phyloP scores from a whole-genome alignment of 257 asterid genomes.

The Salvia rosmarinus region DNA sequence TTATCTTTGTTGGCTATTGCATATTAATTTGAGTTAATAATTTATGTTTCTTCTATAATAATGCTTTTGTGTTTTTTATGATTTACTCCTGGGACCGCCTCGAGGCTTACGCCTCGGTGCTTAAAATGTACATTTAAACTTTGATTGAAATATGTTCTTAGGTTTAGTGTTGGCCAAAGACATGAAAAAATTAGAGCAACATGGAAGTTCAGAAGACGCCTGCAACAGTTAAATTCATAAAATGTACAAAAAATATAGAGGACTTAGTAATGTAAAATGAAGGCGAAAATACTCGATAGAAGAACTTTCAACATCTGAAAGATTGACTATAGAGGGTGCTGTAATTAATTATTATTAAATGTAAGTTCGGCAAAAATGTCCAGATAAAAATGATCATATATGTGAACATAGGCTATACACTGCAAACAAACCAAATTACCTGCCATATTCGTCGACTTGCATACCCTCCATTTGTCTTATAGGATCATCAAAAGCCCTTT shows the following conservation, averaged over 20 bases:
- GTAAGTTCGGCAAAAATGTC: neutral
- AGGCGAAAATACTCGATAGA: neutral
- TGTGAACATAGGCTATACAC: neutral
- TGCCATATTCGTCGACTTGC: constrained; percentile 92
- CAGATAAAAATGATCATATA: neutral
- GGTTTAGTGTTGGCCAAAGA: neutral
- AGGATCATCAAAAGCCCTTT: constrained; percentile 90
- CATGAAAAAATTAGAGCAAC: neutral
- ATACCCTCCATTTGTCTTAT: constrained; percentile 92
- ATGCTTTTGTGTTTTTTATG: too few species aligned
- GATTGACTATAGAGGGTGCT: neutral
- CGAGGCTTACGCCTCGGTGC: too few species aligned
- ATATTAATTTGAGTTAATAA: too few species aligned
- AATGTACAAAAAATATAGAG: neutral
- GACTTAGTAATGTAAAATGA: neutral
- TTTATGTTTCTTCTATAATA: too few species aligned
- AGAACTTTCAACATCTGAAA: neutral
- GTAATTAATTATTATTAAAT: neutral
- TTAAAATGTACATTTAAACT: too few species aligned
- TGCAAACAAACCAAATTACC: constrained; percentile 49
- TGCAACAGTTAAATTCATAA: neutral
- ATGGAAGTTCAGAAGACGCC: neutral
- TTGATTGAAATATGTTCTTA: neutral
- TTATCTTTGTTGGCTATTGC: too few species aligned
- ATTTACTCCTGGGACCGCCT: too few species aligned